Evolutionary conservation across 2,329 filamentous ascomycete genomes (phyloP).

Genomic region (Sphaceloma murrayae): DNA sequence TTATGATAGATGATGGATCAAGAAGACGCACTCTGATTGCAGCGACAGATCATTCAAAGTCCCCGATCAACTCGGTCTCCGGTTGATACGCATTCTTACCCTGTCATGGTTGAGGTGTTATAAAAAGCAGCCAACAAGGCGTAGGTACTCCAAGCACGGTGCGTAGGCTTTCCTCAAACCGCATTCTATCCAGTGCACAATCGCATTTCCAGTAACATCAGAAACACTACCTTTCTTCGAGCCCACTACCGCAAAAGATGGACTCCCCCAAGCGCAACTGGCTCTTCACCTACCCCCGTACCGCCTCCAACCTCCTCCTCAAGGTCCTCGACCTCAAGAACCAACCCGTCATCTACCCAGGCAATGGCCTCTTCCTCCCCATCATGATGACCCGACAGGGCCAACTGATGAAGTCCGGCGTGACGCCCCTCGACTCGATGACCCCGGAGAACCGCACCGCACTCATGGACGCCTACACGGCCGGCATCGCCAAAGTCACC

Average conservation of each 20-base stretch:
- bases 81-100: not conserved
- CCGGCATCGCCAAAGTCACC: conserved; percentile 3
- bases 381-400: conserved; percentile 13
- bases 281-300: conserved; percentile 9
- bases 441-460: conserved; percentile 3
- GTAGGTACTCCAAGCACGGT: too few relatives aligned
- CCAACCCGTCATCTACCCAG: conserved; percentile 4
- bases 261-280: conserved; percentile 8
- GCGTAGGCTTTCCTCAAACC: not conserved
- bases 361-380: conserved; percentile 15
- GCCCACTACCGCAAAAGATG: too few relatives aligned
- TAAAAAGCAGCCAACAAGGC: too few relatives aligned
- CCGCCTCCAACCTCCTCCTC: conserved; percentile 11
- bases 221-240: too few relatives aligned
- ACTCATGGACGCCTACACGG: conserved; percentile 5
- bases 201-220: too few relatives aligned
- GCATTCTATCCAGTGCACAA: too few relatives aligned
- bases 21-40: too few relatives aligned
- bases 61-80: not conserved
- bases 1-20: too few relatives aligned
- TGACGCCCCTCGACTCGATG: not conserved
- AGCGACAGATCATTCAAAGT: not conserved
- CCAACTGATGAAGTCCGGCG: conserved; percentile 6
- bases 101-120: too few relatives aligned
- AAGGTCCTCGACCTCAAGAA: conserved; percentile 12